Evolutionary conservation across 1,284 basidiomycete species (phyloP).

Genomic region (Cryptococcus sp.): DNA sequence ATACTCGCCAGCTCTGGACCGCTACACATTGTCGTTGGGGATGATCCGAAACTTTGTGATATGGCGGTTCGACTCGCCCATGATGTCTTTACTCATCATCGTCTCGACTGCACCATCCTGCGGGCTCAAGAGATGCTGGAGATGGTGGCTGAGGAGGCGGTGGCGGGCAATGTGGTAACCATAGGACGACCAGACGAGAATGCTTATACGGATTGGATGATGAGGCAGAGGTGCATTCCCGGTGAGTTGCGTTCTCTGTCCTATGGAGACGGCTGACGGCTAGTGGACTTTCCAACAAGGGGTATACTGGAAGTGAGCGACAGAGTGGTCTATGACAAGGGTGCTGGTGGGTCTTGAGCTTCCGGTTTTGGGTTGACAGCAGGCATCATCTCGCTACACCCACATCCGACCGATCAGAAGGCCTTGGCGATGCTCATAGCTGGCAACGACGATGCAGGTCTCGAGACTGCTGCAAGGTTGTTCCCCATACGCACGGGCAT

Average conservation of each 20-base stretch:
- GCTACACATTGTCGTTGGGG: conserved; percentile 55
- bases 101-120: conserved; percentile 61
- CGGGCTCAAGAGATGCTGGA: conserved; percentile 48
- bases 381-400: conserved; percentile 65
- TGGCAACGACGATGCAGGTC: conserved; percentile 53
- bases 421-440: conserved; percentile 57
- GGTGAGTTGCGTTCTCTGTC: conserved; percentile 18
- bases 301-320: conserved; percentile 28
- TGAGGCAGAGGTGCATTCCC: conserved; percentile 25
- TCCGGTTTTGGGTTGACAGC: neutral
- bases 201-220: conserved; percentile 26
- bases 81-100: conserved; percentile 62
- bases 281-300: conserved; percentile 39
- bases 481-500: conserved; percentile 76
- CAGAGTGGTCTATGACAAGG: conserved; percentile 28
- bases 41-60: conserved; percentile 35
- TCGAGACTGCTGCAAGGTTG: conserved; percentile 62
- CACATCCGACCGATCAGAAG: conserved; percentile 53
- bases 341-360: conserved; percentile 34
- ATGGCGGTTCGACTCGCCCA: conserved; percentile 63
- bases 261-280: neutral
- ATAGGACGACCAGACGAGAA: conserved; percentile 44
- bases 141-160: conserved; percentile 13
- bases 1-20: conserved; percentile 56
- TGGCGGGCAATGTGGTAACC: conserved; percentile 53